Evolutionary conservation across 768 basidiomycete species (phyloP).

Genomic region (Terana coerulea): DNA sequence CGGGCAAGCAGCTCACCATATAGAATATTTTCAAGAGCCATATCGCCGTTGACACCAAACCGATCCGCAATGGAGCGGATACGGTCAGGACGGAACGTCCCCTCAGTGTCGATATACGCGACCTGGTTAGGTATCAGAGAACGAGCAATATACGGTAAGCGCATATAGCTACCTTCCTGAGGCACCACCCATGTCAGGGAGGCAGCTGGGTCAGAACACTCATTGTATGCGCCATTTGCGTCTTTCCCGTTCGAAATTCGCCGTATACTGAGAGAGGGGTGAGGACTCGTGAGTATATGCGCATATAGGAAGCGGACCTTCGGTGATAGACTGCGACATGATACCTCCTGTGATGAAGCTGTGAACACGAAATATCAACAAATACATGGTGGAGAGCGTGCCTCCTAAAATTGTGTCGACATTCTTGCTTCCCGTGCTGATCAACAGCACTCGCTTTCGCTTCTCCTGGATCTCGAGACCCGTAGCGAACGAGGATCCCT

Average conservation of each 20-base stretch:
- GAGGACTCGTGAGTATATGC: neutral
- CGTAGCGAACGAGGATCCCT: constrained; percentile 92
- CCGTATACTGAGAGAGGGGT: constrained; percentile 66
- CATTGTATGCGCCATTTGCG: constrained; percentile 94
- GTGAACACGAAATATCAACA: neutral
- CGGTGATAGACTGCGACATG: constrained; percentile 90
- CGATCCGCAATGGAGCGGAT: constrained; percentile 88
- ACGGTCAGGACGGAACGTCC: constrained; percentile 94
- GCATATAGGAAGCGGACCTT: constrained; percentile 48
- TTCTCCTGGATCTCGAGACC: constrained; percentile 89
- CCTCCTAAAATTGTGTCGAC: constrained; percentile 90
- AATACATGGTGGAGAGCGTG: constrained; percentile 26
- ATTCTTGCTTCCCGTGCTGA: constrained; percentile 91
- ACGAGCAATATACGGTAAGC: neutral
- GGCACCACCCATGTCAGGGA: constrained; percentile 83
- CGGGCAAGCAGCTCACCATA: constrained; percentile 59
- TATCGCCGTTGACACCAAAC: constrained; percentile 87
- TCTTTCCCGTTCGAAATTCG: constrained; percentile 95
- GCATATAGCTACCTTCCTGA: constrained; percentile 64
- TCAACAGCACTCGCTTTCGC: constrained; percentile 71
- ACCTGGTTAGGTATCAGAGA: constrained; percentile 42
- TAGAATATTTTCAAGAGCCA: constrained; percentile 88
- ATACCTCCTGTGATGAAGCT: constrained; percentile 62
- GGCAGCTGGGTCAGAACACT: constrained; percentile 89
- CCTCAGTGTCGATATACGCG: constrained; percentile 92